Evolutionary conservation across 768 basidiomycete species (phyloP).

Genomic region (Amanita jacksonii): DNA sequence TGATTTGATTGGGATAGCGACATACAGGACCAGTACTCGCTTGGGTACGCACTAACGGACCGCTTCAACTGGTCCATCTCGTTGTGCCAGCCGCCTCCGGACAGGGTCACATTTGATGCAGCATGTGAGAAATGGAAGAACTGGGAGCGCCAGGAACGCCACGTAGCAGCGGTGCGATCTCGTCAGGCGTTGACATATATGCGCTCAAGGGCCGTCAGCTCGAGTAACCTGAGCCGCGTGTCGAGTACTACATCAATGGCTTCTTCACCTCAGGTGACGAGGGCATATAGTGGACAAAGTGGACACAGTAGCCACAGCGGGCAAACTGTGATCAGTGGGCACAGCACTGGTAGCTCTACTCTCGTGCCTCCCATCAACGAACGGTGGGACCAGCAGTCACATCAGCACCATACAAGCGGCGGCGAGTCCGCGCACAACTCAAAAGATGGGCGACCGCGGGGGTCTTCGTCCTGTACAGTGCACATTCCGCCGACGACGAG

Average conservation of each 20-base stretch:
- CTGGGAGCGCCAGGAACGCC: conserved; percentile 29
- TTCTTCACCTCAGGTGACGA: neutral
- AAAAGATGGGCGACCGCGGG: conserved; percentile 6
- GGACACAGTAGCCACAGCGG: neutral
- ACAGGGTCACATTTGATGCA: conserved; percentile 46
- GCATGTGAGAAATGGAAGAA: conserved; percentile 50
- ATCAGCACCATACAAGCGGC: neutral
- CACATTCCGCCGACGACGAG: conserved; percentile 23
- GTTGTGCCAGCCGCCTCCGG: conserved; percentile 30
- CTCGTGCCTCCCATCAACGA: neutral
- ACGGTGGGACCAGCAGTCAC: neutral
- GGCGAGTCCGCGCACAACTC: neutral
- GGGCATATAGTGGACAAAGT: conserved; percentile 1
- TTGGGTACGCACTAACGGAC: conserved; percentile 35
- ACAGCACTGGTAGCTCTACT: neutral
- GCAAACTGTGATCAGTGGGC: neutral
- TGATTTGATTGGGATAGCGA: conserved; percentile 43
- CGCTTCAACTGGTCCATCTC: conserved; percentile 40
- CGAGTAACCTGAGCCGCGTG: neutral
- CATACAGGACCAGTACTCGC: conserved; percentile 50
- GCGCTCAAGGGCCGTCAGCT: neutral
- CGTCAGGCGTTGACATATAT: neutral
- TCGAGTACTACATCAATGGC: neutral
- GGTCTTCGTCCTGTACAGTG: conserved; percentile 11
- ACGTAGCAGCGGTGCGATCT: neutral